Conservation (phyloP, 371 early-diverging fungal species). For the Mucor racemosus region DNA sequence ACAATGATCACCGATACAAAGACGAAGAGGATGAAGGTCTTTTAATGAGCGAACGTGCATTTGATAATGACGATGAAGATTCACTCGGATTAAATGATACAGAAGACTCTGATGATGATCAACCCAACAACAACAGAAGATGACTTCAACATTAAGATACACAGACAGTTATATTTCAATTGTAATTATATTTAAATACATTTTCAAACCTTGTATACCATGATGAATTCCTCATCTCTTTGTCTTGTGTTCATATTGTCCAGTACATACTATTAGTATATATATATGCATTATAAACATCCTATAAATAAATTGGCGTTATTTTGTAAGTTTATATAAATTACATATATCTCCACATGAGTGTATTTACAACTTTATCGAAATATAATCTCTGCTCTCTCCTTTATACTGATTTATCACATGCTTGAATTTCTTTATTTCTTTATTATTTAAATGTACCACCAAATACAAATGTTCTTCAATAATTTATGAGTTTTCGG, state of each 20-base stretch:
- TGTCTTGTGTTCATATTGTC: background rate
- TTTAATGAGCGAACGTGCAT: conserved; percentile 49
- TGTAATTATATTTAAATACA: conserved; percentile 4
- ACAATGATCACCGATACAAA: conserved; percentile 13
- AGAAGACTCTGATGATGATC: background rate
- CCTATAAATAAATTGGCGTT: background rate
- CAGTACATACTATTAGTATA: too few species aligned
- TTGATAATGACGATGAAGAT: conserved; percentile 57
- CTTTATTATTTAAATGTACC: too few species aligned
- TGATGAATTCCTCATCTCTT: background rate
- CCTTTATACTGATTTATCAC: too few species aligned
- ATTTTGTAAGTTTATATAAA: too few species aligned
- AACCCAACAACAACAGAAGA: background rate
- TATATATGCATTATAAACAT: too few species aligned
- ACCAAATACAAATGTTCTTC: too few species aligned
- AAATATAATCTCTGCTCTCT: too few species aligned
- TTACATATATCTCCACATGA: too few species aligned
- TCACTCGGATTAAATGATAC: conserved; percentile 36
- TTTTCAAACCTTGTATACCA: background rate
- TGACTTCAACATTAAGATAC: background rate
- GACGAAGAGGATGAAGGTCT: conserved; percentile 27
- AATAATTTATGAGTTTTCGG: too few species aligned
- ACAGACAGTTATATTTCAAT: background rate
- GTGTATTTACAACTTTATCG: too few species aligned
- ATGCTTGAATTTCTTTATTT: too few species aligned